Conservation (phyloP, 2,329 filamentous ascomycete species). For the Aspergillus caelatus region DNA sequence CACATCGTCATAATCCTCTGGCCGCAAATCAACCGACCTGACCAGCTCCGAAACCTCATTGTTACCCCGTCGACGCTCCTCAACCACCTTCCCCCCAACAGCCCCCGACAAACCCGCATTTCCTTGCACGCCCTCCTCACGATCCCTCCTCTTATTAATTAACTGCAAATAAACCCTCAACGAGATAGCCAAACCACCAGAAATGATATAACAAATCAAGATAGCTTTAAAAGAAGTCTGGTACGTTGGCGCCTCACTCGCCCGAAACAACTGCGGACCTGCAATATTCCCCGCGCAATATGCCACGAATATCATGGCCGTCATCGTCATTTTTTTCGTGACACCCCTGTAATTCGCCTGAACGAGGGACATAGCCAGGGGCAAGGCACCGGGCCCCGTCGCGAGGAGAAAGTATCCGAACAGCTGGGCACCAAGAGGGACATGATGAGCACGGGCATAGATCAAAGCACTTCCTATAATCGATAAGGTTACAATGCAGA, state of each 20-base stretch:
- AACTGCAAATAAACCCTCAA: slow-evolving; percentile 54
- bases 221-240: slow-evolving; percentile 59
- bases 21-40: slow-evolving; percentile 39
- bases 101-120: slow-evolving; percentile 34
- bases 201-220: slow-evolving; percentile 59
- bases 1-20: slow-evolving; percentile 58
- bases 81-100: slow-evolving; percentile 47
- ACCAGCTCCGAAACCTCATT: slow-evolving; percentile 37
- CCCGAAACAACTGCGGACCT: slow-evolving; percentile 59
- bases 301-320: slow-evolving; percentile 57
- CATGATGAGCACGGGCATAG: slow-evolving; percentile 47
- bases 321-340: slow-evolving; percentile 64
- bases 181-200: slow-evolving; percentile 47
- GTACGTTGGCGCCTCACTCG: slow-evolving; percentile 55
- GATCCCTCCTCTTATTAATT: slow-evolving; percentile 48
- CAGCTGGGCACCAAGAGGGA: slow-evolving; percentile 48
- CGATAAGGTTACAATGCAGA: slow-evolving; percentile 54
- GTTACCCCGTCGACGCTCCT: slow-evolving; percentile 32
- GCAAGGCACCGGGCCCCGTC: slow-evolving; percentile 57
- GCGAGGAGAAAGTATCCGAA: slow-evolving; percentile 62
- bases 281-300: slow-evolving; percentile 61
- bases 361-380: slow-evolving; percentile 58
- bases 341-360: slow-evolving; percentile 60
- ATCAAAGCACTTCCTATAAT: slow-evolving; percentile 59
- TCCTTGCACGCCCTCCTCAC: slow-evolving; percentile 37